Conservation (phyloP, 2,329 filamentous ascomycete genomes). For the Colletotrichum eremochloae region DNA sequence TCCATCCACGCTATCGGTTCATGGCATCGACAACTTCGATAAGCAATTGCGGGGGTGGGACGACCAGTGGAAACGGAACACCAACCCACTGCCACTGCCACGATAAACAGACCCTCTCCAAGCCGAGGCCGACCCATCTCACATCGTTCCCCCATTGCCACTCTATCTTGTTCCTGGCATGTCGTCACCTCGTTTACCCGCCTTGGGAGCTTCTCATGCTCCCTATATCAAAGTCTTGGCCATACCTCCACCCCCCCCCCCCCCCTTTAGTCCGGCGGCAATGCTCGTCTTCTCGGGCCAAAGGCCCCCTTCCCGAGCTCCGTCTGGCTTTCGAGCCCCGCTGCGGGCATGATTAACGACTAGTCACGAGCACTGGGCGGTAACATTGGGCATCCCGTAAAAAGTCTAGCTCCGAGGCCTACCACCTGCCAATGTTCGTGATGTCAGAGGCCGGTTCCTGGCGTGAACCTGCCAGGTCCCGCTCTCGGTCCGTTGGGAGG, state of each 20-base stretch:
- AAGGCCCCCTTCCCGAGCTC: slow-evolving; percentile 25
- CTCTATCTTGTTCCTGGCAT: not conserved
- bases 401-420: not conserved
- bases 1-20: no score
- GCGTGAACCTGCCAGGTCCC: slow-evolving; percentile 22
- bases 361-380: not conserved
- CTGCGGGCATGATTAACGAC: slow-evolving; percentile 31
- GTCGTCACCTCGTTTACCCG: slow-evolving; percentile 12
- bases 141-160: not conserved
- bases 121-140: slow-evolving; percentile 15
- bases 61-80: not conserved
- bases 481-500: slow-evolving; percentile 17
- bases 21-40: slow-evolving; percentile 24
- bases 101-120: not conserved
- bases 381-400: not conserved
- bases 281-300: slow-evolving; percentile 32
- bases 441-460: slow-evolving; percentile 36
- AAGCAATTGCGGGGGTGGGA: slow-evolving; percentile 41
- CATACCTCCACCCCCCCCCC: not conserved
- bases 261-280: not conserved
- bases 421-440: slow-evolving; percentile 30
- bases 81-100: not conserved
- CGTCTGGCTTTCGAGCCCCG: slow-evolving; percentile 12
- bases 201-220: not conserved
- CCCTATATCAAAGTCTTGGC: slow-evolving; percentile 1